These are phyloP conservation scores for Dipodascopsis uninucleata DNA, from an alignment of 805 yeast species.

Conservation along the genomic window DNA sequence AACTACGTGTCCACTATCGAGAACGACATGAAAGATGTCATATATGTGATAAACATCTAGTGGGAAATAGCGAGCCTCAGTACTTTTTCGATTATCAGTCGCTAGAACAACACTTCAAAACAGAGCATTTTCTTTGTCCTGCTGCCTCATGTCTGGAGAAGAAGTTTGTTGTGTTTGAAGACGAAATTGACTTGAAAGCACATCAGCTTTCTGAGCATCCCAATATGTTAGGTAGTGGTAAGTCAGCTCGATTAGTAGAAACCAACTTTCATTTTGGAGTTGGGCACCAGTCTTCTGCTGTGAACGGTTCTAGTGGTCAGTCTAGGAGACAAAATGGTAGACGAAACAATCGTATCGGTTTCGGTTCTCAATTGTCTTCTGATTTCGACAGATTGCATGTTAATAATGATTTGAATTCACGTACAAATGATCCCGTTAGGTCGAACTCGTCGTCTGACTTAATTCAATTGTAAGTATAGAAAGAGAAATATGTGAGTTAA, in stretches of 20 bases:
- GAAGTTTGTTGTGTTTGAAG: constrained; percentile 86
- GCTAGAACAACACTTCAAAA: constrained; percentile 69
- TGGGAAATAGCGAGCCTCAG: constrained; percentile 51
- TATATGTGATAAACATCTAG: constrained; percentile 71
- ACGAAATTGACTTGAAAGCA: constrained; percentile 78
- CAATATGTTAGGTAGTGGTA: constrained; percentile 42
- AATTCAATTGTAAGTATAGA: constrained; percentile 9
- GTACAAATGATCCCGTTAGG: background rate
- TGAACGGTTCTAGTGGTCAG: too few species aligned
- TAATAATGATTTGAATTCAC: constrained; percentile 2
- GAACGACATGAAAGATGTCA: constrained; percentile 84
- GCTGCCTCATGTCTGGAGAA: constrained; percentile 77
- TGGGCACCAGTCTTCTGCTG: too few species aligned
- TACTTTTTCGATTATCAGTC: constrained; percentile 75
- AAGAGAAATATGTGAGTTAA: constrained; percentile 5
- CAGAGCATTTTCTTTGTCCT: constrained; percentile 71
- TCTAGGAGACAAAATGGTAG: too few species aligned
- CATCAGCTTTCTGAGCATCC: constrained; percentile 86
- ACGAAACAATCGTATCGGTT: too few species aligned
- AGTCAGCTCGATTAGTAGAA: constrained; percentile 21
- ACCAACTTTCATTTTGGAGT: constrained; percentile 17
- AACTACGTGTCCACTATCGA: constrained; percentile 74
- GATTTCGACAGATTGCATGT: constrained; percentile 10
- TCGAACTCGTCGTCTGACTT: too few species aligned
- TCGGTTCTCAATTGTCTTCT: background rate